Conservation (phyloP, 2,329 filamentous ascomycete species). For the Scedosporium dehoogii region DNA sequence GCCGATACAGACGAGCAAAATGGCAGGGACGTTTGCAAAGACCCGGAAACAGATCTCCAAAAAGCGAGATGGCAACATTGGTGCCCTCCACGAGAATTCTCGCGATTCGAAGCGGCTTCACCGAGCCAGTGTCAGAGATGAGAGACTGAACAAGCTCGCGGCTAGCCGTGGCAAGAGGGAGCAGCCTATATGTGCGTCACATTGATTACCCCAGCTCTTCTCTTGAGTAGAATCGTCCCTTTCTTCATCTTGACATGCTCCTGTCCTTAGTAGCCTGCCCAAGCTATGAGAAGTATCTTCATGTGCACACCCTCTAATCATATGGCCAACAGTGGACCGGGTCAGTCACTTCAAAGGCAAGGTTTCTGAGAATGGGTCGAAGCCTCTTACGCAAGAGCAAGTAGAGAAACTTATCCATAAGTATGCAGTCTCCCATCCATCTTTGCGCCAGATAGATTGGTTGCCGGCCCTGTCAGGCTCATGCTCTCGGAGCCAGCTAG, state of each 20-base stretch:
- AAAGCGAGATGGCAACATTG: slow-evolving; percentile 67
- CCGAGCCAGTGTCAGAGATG: slow-evolving; percentile 69
- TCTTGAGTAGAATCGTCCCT: slow-evolving; percentile 1
- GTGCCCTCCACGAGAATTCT: slow-evolving; percentile 76
- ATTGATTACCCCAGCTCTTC: slow-evolving; percentile 4
- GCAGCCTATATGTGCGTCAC: slow-evolving; percentile 55
- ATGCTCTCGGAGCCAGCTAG: neutral
- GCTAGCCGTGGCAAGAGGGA: slow-evolving; percentile 64
- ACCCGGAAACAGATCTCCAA: slow-evolving; percentile 83
- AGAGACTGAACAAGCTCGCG: slow-evolving; percentile 66
- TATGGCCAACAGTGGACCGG: slow-evolving; percentile 44
- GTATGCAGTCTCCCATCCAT: slow-evolving; percentile 25
- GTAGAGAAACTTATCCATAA: slow-evolving; percentile 45
- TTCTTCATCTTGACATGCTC: slow-evolving; percentile 9
- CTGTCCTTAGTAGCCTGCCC: slow-evolving; percentile 1
- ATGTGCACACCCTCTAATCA: neutral
- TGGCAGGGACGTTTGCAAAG: slow-evolving; percentile 72
- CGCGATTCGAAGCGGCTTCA: slow-evolving; percentile 76
- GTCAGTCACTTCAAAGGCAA: slow-evolving; percentile 57
- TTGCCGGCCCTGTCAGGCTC: neutral
- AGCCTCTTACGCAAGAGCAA: slow-evolving; percentile 35
- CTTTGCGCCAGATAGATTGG: neutral
- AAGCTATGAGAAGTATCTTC: too few relatives aligned
- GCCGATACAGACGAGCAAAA: slow-evolving; percentile 23
- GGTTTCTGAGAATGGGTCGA: slow-evolving; percentile 35